Evolutionary conservation across 2,329 filamentous ascomycete genomes (phyloP).

Genomic region (Neoscytalidium dimidiatum): DNA sequence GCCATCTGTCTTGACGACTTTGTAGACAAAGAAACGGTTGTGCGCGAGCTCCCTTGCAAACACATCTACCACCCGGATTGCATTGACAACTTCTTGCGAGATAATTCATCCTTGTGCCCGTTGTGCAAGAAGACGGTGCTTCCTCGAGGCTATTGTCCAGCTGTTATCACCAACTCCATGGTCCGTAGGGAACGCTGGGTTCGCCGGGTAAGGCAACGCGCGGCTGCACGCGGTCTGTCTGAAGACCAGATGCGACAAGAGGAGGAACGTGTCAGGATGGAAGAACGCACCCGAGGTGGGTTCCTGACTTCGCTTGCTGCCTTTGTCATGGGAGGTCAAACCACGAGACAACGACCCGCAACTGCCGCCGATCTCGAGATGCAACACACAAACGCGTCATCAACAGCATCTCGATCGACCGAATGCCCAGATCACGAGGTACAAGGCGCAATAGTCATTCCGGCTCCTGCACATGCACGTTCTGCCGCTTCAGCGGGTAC

Average conservation of each 20-base stretch:
- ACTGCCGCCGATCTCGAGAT: constrained; percentile 17
- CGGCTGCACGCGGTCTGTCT: constrained; percentile 18
- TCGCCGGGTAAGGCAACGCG: constrained; percentile 59
- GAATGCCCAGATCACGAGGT: constrained; percentile 5
- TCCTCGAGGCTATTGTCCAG: constrained; percentile 60
- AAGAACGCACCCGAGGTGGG: constrained; percentile 8
- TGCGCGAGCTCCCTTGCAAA: constrained; percentile 83
- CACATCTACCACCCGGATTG: constrained; percentile 95
- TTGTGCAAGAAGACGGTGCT: constrained; percentile 85
- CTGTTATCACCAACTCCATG: constrained; percentile 65
- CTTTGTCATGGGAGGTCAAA: constrained; percentile 11
- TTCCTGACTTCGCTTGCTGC: constrained; percentile 5
- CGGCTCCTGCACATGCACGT: constrained; percentile 15
- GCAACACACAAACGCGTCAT: constrained; percentile 3
- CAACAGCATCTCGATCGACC: background rate
- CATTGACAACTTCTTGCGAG: constrained; percentile 79
- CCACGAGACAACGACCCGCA: background rate
- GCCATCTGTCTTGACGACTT: constrained; percentile 90
- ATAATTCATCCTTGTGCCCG: constrained; percentile 84
- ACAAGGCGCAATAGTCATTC: constrained; percentile 9
- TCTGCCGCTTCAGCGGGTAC: constrained; percentile 14
- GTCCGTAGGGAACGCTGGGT: constrained; percentile 77
- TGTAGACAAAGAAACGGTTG: constrained; percentile 66
- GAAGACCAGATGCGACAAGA: constrained; percentile 15
- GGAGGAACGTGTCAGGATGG: constrained; percentile 14